Percentiles rank a stretch among this genome's conserved stretches.
Evolutionary conservation across 2,329 filamentous ascomycete genomes (phyloP).

Genomic region (Hymenoscyphus linearis): DNA sequence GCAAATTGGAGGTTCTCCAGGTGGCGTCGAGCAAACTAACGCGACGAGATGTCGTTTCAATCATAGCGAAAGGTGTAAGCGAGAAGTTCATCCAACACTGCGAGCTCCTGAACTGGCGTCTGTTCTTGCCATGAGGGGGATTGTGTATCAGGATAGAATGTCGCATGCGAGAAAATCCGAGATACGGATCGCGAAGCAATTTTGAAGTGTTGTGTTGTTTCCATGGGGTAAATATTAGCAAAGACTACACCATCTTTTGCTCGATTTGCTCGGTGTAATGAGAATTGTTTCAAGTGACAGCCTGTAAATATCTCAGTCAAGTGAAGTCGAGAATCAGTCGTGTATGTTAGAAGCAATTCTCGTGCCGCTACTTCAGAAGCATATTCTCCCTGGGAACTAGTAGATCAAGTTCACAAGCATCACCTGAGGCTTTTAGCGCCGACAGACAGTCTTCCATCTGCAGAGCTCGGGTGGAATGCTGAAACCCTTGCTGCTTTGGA

Average conservation of each 20-base stretch:
- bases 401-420: background rate
- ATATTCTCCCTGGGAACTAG: background rate
- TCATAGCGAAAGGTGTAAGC: background rate
- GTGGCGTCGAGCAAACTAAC: too few relatives aligned
- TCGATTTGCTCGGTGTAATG: background rate
- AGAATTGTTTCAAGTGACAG: background rate
- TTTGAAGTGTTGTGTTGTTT: background rate
- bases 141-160: background rate
- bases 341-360: background rate
- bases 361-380: background rate
- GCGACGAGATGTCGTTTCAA: too few relatives aligned
- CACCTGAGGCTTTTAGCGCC: background rate
- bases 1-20: too few relatives aligned
- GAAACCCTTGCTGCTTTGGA: background rate
- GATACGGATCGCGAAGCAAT: background rate
- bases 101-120: background rate
- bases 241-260: background rate
- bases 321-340: background rate
- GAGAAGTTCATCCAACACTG: background rate
- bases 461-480: background rate
- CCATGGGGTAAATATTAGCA: background rate
- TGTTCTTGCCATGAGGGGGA: background rate
- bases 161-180: background rate
- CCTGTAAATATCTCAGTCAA: background rate
- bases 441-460: background rate